Conservation (phyloP, 176 grass and related monocot genomes). For the Ampelocalamus luodianensis region DNA sequence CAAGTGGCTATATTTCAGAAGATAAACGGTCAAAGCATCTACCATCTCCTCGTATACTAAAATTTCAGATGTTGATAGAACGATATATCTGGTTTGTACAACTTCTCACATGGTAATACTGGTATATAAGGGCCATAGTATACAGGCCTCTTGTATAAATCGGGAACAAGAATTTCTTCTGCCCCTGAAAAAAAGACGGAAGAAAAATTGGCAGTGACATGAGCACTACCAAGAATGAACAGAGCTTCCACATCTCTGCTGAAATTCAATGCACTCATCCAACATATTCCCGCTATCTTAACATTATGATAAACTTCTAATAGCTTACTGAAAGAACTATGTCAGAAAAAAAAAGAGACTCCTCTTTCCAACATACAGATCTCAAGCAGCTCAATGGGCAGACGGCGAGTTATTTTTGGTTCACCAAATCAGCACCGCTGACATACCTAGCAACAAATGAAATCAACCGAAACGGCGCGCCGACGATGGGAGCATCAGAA, state of each 20-base stretch:
- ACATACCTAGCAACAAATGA: slow-evolving; percentile 94
- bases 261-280: slow-evolving; percentile 26
- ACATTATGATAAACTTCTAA: slow-evolving; percentile 3
- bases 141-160: slow-evolving; percentile 36
- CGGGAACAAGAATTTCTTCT: slow-evolving; percentile 15
- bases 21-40: neutral
- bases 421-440: slow-evolving; percentile 84
- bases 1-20: neutral
- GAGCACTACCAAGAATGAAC: slow-evolving; percentile 30
- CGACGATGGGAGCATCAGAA: slow-evolving; percentile 81
- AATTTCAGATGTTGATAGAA: slow-evolving; percentile 12
- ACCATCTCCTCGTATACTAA: neutral
- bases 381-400: slow-evolving; percentile 17
- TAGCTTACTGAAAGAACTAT: slow-evolving; percentile 17
- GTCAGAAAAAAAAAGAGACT: slow-evolving; percentile 9
- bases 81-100: slow-evolving; percentile 32
- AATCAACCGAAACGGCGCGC: slow-evolving; percentile 86
- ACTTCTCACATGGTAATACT: slow-evolving; percentile 29
- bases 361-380: slow-evolving; percentile 27
- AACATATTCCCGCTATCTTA: slow-evolving; percentile 37
- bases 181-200: slow-evolving; percentile 32
- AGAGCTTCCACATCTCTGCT: slow-evolving; percentile 44
- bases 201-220: slow-evolving; percentile 30
- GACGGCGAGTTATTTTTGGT: slow-evolving; percentile 44
- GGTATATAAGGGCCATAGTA: slow-evolving; percentile 21